Base-by-base conservation (phyloP, 2,329 filamentous ascomycete species). In the Pseudogymnoascus sp. region DNA sequence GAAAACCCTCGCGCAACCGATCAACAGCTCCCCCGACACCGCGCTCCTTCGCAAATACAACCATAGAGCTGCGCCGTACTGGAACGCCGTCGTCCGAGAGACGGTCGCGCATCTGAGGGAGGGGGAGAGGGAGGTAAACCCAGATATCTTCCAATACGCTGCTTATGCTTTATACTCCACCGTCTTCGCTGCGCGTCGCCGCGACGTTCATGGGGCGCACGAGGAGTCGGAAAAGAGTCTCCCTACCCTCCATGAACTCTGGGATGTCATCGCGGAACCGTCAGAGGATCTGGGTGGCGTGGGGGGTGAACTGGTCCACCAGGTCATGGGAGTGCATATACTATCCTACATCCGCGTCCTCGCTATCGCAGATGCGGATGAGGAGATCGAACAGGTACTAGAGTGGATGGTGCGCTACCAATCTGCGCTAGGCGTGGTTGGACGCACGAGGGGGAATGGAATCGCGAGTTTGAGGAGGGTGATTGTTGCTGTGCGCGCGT, bases 331-430 rank as follows among this genome's bases (percentile, higher is more conserved):
- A 5, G 74, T 74, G 18, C 73, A 80, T 38, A 70, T 85, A 1
- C 84, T 89, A 68, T 76, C 78, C 1, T 89, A 89, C 70, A 80
- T 91, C 71, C 80, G 86, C 56, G 80, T 84, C 1, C 76, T 91
- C 21, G 88, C 83, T 0, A 80, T 82, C 61, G 73, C 85, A n/a
- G 81, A 81, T 37, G 84, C 90, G 67, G 78, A 79, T 59, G 75
- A 81, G 1, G 84, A 82, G 60, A 84, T 91, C 71, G 78, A 82
- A 4, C 76, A 75, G 3, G 74, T 87, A 4, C 74, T 88, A 12
- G 73, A 75, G 31, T 92, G 87, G 86, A 82, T 88, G 67, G 73
- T 82, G 0, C 67, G 73, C 23, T 74, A 85, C 67, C 80, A 80
- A 74, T 70, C 72, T 5, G 66, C 68, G n/a, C 60, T 74, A 8